These are phyloP conservation scores for Paraphoma chrysanthemicola DNA, from an alignment of 2,329 filamentous ascomycete species.

Conservation along the genomic window DNA sequence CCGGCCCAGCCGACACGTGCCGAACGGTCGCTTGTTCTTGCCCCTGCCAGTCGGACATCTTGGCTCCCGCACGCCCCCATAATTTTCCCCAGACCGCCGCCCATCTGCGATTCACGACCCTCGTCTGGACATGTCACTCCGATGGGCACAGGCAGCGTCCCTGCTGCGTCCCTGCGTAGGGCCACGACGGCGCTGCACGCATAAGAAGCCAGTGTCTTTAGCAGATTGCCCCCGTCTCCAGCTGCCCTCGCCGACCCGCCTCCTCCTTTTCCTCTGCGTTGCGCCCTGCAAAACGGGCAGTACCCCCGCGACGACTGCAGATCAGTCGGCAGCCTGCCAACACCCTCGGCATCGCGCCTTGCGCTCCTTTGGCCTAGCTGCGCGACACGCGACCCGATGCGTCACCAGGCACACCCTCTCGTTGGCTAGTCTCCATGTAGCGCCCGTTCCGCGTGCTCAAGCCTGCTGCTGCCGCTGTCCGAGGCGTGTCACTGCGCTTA, in stretches of 20 bases:
- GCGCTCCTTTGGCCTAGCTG: not conserved
- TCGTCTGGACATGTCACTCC: not conserved
- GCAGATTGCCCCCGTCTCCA: not conserved
- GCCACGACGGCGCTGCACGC: not conserved
- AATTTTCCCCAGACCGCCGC: not conserved
- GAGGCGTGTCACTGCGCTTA: not conserved
- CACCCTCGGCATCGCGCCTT: not conserved
- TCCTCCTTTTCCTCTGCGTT: constrained; percentile 1
- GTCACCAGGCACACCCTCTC: constrained; percentile 1
- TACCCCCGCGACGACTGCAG: not conserved
- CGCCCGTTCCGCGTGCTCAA: not conserved
- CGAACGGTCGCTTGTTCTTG: not conserved
- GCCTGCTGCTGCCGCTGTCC: not conserved
- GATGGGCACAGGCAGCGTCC: not conserved
- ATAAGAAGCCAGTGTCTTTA: not conserved
- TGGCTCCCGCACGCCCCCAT: not conserved
- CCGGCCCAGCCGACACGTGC: constrained; percentile 2
- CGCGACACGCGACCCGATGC: not conserved
- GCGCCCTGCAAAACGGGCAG: not conserved
- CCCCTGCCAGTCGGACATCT: not conserved
- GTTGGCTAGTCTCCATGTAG: not conserved
- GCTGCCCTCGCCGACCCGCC: not conserved
- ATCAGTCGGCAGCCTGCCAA: not conserved
- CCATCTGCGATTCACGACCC: not conserved
- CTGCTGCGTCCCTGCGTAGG: not conserved